phyloP scores from a whole-genome alignment of 2,329 filamentous ascomycete species.

The Paecilomyces sp. region DNA sequence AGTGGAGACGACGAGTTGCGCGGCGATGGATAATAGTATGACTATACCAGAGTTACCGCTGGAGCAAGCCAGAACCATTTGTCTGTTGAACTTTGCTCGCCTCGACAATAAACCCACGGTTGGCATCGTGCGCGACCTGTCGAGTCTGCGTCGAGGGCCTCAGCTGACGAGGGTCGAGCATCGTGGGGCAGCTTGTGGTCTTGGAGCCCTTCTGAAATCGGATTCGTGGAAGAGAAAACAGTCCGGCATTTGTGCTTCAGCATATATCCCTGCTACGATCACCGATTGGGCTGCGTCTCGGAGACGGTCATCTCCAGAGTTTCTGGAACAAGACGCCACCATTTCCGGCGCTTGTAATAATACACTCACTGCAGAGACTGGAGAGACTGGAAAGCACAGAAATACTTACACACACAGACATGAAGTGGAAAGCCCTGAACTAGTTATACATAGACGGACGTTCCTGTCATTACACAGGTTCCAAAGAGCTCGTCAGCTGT shows the following conservation, averaged over 20 bases:
- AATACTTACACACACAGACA: neutral
- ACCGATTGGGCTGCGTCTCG: slow-evolving; percentile 30
- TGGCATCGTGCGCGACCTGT: neutral
- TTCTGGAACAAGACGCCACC: slow-evolving; percentile 21
- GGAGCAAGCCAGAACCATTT: neutral
- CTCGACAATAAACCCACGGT: neutral
- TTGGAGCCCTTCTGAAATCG: slow-evolving; percentile 20
- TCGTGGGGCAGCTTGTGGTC: slow-evolving; percentile 22
- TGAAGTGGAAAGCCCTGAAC: neutral
- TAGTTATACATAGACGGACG: neutral
- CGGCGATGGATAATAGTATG: neutral
- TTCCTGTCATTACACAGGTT: neutral
- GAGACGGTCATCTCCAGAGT: slow-evolving; percentile 24
- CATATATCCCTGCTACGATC: slow-evolving; percentile 32
- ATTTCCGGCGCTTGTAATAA: slow-evolving; percentile 3
- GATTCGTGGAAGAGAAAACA: slow-evolving; percentile 23
- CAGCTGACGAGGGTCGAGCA: slow-evolving; percentile 18
- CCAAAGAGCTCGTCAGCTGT: neutral
- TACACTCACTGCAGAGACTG: neutral
- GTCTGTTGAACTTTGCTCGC: neutral
- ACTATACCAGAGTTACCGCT: neutral
- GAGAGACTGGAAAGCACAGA: neutral
- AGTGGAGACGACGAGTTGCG: neutral
- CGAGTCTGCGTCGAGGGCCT: neutral
- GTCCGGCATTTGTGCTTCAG: slow-evolving; percentile 18